A percentile compares a stretch with the other conserved stretches of the same genome.
Conservation (phyloP, 208 protist species). For the Kentomonas sorsogonicus region DNA sequence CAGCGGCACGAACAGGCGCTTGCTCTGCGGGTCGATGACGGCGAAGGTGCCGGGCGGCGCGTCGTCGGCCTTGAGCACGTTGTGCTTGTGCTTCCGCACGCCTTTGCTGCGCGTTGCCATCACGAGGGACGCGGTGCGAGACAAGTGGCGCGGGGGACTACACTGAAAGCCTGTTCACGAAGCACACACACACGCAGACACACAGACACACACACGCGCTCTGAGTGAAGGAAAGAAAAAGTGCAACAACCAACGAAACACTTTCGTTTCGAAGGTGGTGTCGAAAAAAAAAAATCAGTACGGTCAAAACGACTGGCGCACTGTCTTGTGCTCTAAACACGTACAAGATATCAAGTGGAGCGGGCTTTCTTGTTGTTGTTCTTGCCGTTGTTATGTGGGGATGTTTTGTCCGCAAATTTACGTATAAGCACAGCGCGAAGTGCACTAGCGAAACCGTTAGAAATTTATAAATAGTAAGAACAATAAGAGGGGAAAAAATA, state of each 20-base stretch:
- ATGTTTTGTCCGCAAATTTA: too few relatives aligned
- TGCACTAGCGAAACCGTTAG: too few relatives aligned
- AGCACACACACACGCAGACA: slow-evolving; percentile 2
- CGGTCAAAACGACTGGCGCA: slow-evolving; percentile 16
- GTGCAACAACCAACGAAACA: not conserved
- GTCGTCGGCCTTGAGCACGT: slow-evolving; percentile 48
- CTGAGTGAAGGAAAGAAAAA: not conserved
- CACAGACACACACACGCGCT: not conserved
- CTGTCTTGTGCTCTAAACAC: not conserved
- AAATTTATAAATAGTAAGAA: too few relatives aligned
- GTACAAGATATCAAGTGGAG: slow-evolving; percentile 10
- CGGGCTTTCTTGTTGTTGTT: too few relatives aligned
- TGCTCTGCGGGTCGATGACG: slow-evolving; percentile 78
- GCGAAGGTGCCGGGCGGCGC: slow-evolving; percentile 54
- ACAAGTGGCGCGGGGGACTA: too few relatives aligned
- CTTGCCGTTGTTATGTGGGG: too few relatives aligned
- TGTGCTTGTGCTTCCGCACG: slow-evolving; percentile 26
- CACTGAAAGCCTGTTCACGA: too few relatives aligned
- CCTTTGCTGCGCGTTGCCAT: slow-evolving; percentile 7
- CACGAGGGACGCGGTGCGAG: not conserved
- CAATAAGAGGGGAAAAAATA: too few relatives aligned
- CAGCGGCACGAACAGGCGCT: slow-evolving; percentile 62
- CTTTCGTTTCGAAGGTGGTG: not conserved
- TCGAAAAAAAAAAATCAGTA: slow-evolving; percentile 10
- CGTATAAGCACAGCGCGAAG: too few relatives aligned